Evolutionary conservation across 129 eudicot species (phyloP).

Genomic region (Artemisia tridentata): DNA sequence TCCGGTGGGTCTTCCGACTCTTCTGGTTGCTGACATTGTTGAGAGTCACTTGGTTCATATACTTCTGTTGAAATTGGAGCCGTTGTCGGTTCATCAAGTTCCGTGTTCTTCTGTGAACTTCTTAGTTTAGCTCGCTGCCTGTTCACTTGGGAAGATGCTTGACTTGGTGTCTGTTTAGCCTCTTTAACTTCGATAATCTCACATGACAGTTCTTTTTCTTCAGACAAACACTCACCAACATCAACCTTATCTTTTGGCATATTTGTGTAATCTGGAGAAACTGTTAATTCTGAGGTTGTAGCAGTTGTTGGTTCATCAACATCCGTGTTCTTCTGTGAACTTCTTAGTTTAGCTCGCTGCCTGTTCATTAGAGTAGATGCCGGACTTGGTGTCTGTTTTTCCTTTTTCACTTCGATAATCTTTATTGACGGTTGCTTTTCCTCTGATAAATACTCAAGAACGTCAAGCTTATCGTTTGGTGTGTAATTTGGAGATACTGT

Average conservation of each 20-base stretch:
- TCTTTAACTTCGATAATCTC: background rate
- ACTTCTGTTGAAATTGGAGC: background rate
- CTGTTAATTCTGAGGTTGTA: background rate
- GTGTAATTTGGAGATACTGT: background rate
- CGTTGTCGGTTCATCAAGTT: background rate
- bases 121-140: conserved; percentile 26
- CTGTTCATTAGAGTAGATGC: conserved; percentile 17
- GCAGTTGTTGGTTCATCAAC: background rate
- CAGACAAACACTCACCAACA: conserved; percentile 16
- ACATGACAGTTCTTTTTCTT: conserved; percentile 6
- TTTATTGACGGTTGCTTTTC: conserved; percentile 6
- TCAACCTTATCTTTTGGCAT: conserved; percentile 15
- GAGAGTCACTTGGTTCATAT: conserved; percentile 4
- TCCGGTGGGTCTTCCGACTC: background rate
- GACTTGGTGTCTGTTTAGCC: conserved; percentile 12
- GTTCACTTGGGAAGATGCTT: conserved; percentile 15
- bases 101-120: conserved; percentile 25
- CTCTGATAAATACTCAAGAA: conserved; percentile 18
- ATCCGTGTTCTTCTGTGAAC: conserved; percentile 24
- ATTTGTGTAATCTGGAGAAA: conserved; percentile 20
- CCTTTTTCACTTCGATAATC: background rate
- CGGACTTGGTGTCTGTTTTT: conserved; percentile 16
- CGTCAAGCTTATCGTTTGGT: conserved; percentile 13
- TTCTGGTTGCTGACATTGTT: conserved; percentile 22
- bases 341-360: conserved; percentile 26